Base-by-base conservation (phyloP, 2,329 filamentous ascomycete genomes). In the Fusarium nematophilum region DNA sequence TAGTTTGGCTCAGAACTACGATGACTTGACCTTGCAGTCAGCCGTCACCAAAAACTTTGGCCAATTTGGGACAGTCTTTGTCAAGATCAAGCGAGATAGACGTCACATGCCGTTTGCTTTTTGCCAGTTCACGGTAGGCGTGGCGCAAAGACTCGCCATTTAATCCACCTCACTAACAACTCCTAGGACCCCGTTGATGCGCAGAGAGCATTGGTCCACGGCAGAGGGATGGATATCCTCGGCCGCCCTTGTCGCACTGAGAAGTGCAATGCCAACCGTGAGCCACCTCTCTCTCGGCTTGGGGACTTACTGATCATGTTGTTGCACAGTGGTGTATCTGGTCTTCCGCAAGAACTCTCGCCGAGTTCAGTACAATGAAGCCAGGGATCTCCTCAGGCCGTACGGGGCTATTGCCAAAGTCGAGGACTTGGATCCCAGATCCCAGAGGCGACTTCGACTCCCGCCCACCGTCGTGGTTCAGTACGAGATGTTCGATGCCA, bases 21-120 rank as follows among this genome's bases (percentile, higher is more conserved):
- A 78, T 9, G 85, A 88, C 59, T 67, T 73, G 8, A 75, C 74
- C n/a, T 77, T 89, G 11, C 78, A 85, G 53, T 73, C 75, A 6
- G 82, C 80, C 31, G 79, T 89, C 4, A 83, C 79, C 4, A 73
- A 78, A 6, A 72, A 76, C 14, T 89, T 90, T 69, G 74, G 76
- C 14, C 68, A 75, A 13, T 88, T 77, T 63, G 87, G 87, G 6
- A 77, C 76, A 0, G 83, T 86, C 18, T 89, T 80, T 58, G 82
- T 88, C 59, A 89, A 89, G 75, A 86, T 90, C 54, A 83, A 85
- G 30, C 83, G 86, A 14, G 86, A 89, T 63, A 58, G 54, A 9
- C 72, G 72, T 11, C 77, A 83, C 31, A 87, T 89, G 83, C 87
- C 87, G 0, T 87, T 86, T 66, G 86, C 86, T 0, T 89, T 89